Conservation (phyloP, 139 green algal species). For the Auxenochlorella protothecoides region DNA sequence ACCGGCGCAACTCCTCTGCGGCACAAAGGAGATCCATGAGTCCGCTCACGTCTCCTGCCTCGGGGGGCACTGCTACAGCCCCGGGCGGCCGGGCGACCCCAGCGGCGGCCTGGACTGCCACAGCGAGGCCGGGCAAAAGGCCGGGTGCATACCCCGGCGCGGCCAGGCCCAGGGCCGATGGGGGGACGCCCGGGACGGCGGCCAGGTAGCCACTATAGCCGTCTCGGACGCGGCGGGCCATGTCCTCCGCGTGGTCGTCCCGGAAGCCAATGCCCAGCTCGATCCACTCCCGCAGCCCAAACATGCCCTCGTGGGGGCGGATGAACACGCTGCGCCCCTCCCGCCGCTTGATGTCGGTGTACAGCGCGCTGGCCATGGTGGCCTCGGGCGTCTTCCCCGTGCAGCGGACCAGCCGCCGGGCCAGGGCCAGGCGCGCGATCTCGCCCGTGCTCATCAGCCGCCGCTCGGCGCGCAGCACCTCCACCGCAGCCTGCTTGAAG, state of each 20-base stretch:
- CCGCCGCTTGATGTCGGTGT: slow-evolving; percentile 76
- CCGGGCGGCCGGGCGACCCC: too few relatives aligned
- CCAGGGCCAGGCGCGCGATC: slow-evolving; percentile 42
- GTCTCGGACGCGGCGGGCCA: slow-evolving; percentile 12
- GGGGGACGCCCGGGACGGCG: too few relatives aligned
- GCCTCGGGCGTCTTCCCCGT: slow-evolving; percentile 73
- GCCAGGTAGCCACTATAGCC: slow-evolving; percentile 5
- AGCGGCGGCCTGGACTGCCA: too few relatives aligned
- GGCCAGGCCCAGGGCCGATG: not conserved
- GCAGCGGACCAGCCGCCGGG: slow-evolving; percentile 51
- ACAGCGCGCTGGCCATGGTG: slow-evolving; percentile 76
- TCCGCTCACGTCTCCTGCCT: not conserved
- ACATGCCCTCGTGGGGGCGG: slow-evolving; percentile 67
- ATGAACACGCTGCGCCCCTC: slow-evolving; percentile 54
- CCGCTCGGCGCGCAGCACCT: slow-evolving; percentile 49
- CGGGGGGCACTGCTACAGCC: too few relatives aligned
- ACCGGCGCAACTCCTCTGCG: slow-evolving; percentile 22
- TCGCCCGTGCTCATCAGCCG: slow-evolving; percentile 70
- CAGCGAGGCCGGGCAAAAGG: too few relatives aligned
- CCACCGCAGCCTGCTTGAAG: slow-evolving; percentile 67
- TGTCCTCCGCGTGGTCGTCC: slow-evolving; percentile 19
- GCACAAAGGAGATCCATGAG: slow-evolving; percentile 25
- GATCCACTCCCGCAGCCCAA: slow-evolving; percentile 71
- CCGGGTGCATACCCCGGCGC: too few relatives aligned
- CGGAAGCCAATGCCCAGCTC: slow-evolving; percentile 42